phyloP scores from a whole-genome alignment of 2,329 filamentous ascomycete species.

The Calycina marina region DNA sequence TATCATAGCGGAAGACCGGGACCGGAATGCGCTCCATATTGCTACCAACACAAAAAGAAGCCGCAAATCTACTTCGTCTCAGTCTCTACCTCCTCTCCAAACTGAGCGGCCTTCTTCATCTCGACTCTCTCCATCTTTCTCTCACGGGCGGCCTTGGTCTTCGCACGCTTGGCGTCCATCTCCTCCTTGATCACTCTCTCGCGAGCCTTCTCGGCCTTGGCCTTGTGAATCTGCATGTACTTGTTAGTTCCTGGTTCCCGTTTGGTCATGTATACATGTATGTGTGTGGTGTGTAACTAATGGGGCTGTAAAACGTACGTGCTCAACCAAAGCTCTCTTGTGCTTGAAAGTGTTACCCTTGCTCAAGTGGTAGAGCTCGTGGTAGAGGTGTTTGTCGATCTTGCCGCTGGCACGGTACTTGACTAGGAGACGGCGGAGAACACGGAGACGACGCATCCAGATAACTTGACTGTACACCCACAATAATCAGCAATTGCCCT shows the following conservation, averaged over 20 bases:
- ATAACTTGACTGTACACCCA: conserved; percentile 71
- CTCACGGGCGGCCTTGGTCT: conserved; percentile 99
- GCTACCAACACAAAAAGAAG: conserved; percentile 20
- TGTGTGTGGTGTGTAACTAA: too few relatives aligned
- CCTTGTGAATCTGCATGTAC: conserved; percentile 77
- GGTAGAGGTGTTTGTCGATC: conserved; percentile 99
- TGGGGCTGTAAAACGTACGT: conserved; percentile 67
- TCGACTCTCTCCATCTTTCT: conserved; percentile 84
- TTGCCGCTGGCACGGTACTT: conserved; percentile 99
- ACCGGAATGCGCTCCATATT: conserved; percentile 22
- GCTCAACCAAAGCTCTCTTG: conserved; percentile 99
- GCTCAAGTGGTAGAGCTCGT: conserved; percentile 99
- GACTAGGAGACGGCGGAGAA: conserved; percentile 96
- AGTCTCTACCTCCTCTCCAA: conserved; percentile 49
- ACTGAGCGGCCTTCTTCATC: conserved; percentile 79
- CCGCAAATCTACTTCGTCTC: conserved; percentile 22
- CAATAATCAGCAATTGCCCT: conserved; percentile 10
- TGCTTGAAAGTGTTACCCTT: conserved; percentile 99
- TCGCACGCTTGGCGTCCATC: conserved; percentile 99
- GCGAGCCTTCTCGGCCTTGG: conserved; percentile 98
- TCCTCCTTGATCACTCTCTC: conserved; percentile 95
- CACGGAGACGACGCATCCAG: conserved; percentile 99
- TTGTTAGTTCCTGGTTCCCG: conserved; percentile 11
- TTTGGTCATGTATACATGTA: too few relatives aligned
- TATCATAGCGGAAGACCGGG: too few relatives aligned